Base-by-base conservation (phyloP, 108 stramenopile species). In the Nitzschia putrida region DNA sequence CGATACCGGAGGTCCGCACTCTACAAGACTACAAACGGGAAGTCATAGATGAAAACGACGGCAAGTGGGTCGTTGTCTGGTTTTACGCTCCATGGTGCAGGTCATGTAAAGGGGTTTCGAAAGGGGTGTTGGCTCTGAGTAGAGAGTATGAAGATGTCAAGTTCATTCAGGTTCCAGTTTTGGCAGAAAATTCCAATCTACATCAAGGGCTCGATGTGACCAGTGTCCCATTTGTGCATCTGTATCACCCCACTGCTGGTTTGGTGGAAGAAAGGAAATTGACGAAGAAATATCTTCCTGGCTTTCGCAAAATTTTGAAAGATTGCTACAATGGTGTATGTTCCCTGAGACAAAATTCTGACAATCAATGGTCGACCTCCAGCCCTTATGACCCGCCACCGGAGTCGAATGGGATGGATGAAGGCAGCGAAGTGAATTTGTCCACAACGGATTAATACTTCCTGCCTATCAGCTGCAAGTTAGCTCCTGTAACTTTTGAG, bases 51-150 rank as follows among this genome's bases (percentile, higher is more conserved):
- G 78, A 79, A 41, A 34, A 23, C 8, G 49, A 69, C 0, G 71
- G 66, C 23, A 60, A 69, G 47, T 38, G 90, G n/a, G 80, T 90
- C 51, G 93, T 91, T 0, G 76, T 91, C 37, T 85, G 85, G 71
- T 91, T 91, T 61, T 88, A 83, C 51, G 83, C 90, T 6, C 86
- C 90, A 11, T 91, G 84, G 85, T 94, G 93, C 63, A 79, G 90
- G 12, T 78, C 93, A 3, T 94, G 93, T 68, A 85, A 87, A 58
- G 81, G 82, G 20, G 78, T 86, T 20, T 79, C 76, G 25, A 89
- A 89, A 10, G 82, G 84, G 44, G 86, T 83, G 58, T 54, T 76
- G 20, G 68, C 74, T 38, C 72, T 91, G 60, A 77, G 82, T 57
- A 68, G 77, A 49, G 70, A 85, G 12, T 51, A 73, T 29, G 72